Conservation (phyloP, 805 yeast species). For the Wickerhamomyces subpelliculosus region DNA sequence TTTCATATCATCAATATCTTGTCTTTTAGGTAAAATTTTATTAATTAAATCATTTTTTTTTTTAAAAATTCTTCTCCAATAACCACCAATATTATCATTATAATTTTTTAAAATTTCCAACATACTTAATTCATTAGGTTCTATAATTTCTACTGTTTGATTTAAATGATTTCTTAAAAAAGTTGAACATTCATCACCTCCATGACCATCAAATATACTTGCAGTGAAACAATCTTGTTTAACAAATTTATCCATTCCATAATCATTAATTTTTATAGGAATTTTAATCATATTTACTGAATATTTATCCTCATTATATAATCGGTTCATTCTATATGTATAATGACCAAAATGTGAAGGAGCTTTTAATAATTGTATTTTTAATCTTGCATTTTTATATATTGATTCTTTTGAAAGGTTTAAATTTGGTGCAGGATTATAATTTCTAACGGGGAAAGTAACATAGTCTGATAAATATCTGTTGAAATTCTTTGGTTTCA, state of each 20-base stretch:
- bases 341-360: conserved; percentile 69
- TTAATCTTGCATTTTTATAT: conserved; percentile 12
- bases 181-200: conserved; percentile 70
- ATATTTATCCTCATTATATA: conserved; percentile 76
- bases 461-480: conserved; percentile 15
- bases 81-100: conserved; percentile 55
- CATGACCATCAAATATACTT: conserved; percentile 91
- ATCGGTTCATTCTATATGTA: conserved; percentile 67
- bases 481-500: not conserved
- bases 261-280: conserved; percentile 26
- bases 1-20: conserved; percentile 46
- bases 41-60: conserved; percentile 32
- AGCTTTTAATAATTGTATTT: conserved; percentile 36
- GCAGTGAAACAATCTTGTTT: conserved; percentile 48
- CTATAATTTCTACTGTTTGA: conserved; percentile 40
- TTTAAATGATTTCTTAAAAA: conserved; percentile 51
- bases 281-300: conserved; percentile 54
- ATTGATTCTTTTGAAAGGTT: conserved; percentile 8
- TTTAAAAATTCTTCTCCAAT: conserved; percentile 75
- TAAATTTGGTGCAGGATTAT: conserved; percentile 8
- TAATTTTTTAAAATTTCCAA: conserved; percentile 47
- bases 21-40: conserved; percentile 21
- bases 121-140: conserved; percentile 26
- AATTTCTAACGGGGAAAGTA: conserved; percentile 13
- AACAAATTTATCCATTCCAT: conserved; percentile 15